phyloP scores from a whole-genome alignment of 257 asterid genomes.

The Thymus mandschuricus region DNA sequence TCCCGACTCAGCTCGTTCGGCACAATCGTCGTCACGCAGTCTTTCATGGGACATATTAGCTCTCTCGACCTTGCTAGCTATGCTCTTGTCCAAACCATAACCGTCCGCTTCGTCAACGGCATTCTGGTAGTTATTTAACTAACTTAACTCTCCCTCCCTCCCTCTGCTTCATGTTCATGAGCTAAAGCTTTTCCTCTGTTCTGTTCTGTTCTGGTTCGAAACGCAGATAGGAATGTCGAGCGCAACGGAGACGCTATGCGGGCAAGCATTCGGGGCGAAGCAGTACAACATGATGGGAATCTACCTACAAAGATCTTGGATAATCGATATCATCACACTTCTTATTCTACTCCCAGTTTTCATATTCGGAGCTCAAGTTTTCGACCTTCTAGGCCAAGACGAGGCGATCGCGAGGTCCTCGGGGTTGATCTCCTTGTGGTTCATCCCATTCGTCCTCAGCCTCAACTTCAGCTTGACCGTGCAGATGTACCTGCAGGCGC shows the following conservation, averaged over 20 bases:
- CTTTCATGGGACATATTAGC: conserved; percentile 62
- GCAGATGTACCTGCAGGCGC: conserved; percentile 73
- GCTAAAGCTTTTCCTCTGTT: too few relatives aligned
- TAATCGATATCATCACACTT: conserved; percentile 54
- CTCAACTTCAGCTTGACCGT: conserved; percentile 54
- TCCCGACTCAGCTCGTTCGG: conserved; percentile 63
- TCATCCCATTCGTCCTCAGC: conserved; percentile 54
- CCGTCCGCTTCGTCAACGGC: conserved; percentile 60
- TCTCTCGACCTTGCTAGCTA: conserved; percentile 60
- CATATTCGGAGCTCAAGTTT: conserved; percentile 51
- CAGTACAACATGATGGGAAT: conserved; percentile 82
- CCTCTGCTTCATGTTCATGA: too few relatives aligned
- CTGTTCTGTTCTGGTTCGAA: too few relatives aligned
- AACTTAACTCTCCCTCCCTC: neutral
- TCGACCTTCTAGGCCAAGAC: conserved; percentile 55
- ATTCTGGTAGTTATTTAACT: conserved; percentile 46
- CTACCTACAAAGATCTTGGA: conserved; percentile 76
- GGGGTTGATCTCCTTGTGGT: conserved; percentile 60
- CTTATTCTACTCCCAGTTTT: conserved; percentile 57
- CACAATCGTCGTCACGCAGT: conserved; percentile 58
- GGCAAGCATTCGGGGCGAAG: conserved; percentile 80
- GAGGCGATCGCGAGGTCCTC: conserved; percentile 49
- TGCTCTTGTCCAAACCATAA: conserved; percentile 66
- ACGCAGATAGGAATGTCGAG: conserved; percentile 80
- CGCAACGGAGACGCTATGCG: conserved; percentile 84